phyloP scores from a whole-genome alignment of 768 basidiomycete species.

The Kwoniella sp. region DNA sequence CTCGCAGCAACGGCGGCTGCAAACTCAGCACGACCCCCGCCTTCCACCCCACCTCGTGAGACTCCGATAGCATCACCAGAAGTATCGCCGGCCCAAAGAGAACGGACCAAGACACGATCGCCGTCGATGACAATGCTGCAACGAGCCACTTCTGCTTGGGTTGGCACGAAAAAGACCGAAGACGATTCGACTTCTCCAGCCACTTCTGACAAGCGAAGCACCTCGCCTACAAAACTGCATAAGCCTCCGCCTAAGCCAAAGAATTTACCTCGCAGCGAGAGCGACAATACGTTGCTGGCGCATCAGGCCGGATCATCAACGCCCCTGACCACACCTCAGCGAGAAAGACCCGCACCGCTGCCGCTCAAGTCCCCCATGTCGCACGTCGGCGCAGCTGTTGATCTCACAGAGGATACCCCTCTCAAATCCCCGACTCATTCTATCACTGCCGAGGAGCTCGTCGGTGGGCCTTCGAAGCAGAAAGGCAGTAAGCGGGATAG shows the following conservation, averaged over 20 bases:
- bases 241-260: conserved; percentile 39
- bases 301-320: conserved; percentile 44
- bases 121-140: conserved; percentile 97
- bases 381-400: neutral
- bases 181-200: conserved; percentile 64
- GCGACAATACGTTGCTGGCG: conserved; percentile 7
- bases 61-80: conserved; percentile 9
- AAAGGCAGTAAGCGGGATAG: conserved; percentile 70
- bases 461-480: conserved; percentile 7
- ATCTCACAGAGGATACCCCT: conserved; percentile 10
- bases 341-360: conserved; percentile 6
- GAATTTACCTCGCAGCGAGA: conserved; percentile 14
- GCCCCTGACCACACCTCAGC: conserved; percentile 62
- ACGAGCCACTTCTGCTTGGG: conserved; percentile 80
- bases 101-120: conserved; percentile 65
- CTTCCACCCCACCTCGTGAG: conserved; percentile 29
- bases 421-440: conserved; percentile 1
- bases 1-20: neutral
- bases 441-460: conserved; percentile 16
- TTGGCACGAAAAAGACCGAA: conserved; percentile 80
- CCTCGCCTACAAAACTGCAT: conserved; percentile 47
- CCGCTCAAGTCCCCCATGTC: neutral
- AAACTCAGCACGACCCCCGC: neutral
- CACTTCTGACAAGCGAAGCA: conserved; percentile 19
- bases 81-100: conserved; percentile 20